Percentiles rank a stretch among this genome's conserved stretches.
phyloP scores from a whole-genome alignment of 2,329 filamentous ascomycete genomes.

The Talaromyces sp. region DNA sequence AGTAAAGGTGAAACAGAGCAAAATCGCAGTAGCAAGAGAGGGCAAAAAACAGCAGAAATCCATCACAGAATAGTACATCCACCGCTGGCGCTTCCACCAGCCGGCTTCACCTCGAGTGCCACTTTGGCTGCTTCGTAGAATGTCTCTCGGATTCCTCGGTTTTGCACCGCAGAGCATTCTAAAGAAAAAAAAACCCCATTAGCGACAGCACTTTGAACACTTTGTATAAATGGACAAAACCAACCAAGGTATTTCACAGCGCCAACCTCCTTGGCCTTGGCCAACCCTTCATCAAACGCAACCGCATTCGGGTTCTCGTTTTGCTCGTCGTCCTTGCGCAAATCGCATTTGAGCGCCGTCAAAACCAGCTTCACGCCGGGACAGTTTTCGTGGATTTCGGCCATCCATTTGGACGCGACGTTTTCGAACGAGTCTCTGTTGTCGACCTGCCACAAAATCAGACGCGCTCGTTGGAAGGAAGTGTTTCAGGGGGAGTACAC shows the following conservation, averaged over 20 bases:
- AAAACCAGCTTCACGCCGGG: constrained; percentile 91
- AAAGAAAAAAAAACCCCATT: not conserved
- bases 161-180: constrained; percentile 98
- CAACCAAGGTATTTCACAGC: constrained; percentile 81
- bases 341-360: constrained; percentile 92
- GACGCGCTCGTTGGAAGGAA: too few relatives aligned
- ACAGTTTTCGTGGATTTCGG: constrained; percentile 97
- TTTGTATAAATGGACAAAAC: constrained; percentile 18
- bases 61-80: constrained; percentile 34
- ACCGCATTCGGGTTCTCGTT: constrained; percentile 65
- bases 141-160: constrained; percentile 95
- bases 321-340: constrained; percentile 71
- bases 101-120: constrained; percentile 57
- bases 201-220: not conserved
- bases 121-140: constrained; percentile 97
- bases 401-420: constrained; percentile 97
- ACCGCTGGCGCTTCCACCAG: constrained; percentile 27
- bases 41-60: not conserved
- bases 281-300: constrained; percentile 84
- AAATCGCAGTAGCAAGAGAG: not conserved
- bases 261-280: constrained; percentile 85
- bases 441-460: constrained; percentile 56
- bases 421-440: constrained; percentile 96
- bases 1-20: not conserved
- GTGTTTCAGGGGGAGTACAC: constrained; percentile 40